A percentile compares a stretch with the other conserved stretches of the same genome.
Evolutionary conservation across 2,329 filamentous ascomycete genomes (phyloP).

Genomic region (Colletotrichum viniferum): DNA sequence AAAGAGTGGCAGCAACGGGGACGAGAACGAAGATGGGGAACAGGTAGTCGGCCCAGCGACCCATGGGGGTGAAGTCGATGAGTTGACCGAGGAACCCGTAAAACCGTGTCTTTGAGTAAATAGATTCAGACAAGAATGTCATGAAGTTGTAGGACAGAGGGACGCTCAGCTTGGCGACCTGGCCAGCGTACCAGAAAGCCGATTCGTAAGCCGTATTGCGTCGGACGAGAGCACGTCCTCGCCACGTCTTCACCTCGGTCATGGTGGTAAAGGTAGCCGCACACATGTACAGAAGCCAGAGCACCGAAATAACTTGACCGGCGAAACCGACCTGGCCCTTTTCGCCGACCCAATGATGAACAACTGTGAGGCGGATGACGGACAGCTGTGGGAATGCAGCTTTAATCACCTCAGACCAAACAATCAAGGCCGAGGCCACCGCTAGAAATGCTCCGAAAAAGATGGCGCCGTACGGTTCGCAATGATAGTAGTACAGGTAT

Average conservation of each 20-base stretch:
- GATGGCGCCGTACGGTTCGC: conserved; percentile 73
- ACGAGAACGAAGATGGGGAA: conserved; percentile 89
- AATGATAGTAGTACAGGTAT: conserved; percentile 75
- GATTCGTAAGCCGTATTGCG: conserved; percentile 92
- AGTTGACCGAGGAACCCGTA: conserved; percentile 84
- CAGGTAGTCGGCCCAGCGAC: conserved; percentile 82
- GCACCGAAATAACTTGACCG: conserved; percentile 81
- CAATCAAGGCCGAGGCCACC: conserved; percentile 78
- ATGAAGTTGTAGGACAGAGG: conserved; percentile 96
- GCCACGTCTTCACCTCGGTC: conserved; percentile 96
- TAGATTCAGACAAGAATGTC: conserved; percentile 77
- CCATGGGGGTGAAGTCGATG: conserved; percentile 83
- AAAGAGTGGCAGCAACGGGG: conserved; percentile 83
- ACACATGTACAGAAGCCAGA: conserved; percentile 97
- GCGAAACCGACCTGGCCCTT: conserved; percentile 82
- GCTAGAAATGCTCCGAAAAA: conserved; percentile 70
- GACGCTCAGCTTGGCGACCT: conserved; percentile 90
- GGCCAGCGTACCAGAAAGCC: conserved; percentile 93
- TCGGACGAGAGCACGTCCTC: conserved; percentile 86
- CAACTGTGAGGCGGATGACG: conserved; percentile 67
- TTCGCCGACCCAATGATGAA: conserved; percentile 76
- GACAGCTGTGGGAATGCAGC: conserved; percentile 79
- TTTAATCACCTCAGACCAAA: conserved; percentile 95
- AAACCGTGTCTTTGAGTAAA: conserved; percentile 82
- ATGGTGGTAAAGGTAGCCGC: conserved; percentile 85